Evolutionary conservation across 768 basidiomycete species (phyloP).

Genomic region (Ramaria rubella): DNA sequence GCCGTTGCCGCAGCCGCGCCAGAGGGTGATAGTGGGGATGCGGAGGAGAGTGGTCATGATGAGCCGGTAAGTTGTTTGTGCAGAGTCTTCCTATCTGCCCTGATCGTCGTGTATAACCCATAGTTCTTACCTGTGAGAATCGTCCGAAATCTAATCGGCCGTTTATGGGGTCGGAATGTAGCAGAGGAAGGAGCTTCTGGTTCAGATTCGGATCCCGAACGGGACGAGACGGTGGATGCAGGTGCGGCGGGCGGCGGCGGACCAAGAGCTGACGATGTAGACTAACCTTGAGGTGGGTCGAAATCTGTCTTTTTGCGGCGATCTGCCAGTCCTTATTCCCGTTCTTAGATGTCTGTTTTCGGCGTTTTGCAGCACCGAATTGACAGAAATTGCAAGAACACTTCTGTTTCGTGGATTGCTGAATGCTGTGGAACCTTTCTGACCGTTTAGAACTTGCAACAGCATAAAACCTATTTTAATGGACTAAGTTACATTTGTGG

Average conservation of each 20-base stretch:
- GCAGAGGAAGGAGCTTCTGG: neutral
- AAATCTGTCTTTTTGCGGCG: no score
- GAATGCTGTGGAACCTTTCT: no score
- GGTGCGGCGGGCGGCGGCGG: neutral
- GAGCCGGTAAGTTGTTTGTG: slow-evolving; percentile 38
- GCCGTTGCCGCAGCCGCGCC: no score
- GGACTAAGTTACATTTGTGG: no score
- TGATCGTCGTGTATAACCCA: neutral
- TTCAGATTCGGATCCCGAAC: slow-evolving; percentile 4
- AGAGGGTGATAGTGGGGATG: slow-evolving; percentile 32
- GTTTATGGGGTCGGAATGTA: slow-evolving; percentile 47
- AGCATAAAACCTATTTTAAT: no score
- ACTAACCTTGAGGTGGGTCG: neutral
- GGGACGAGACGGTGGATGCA: neutral
- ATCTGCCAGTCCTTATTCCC: no score
- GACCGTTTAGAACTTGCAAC: no score
- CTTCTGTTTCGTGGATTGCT: no score
- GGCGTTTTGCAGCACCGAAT: no score
- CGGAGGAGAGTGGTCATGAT: slow-evolving; percentile 33
- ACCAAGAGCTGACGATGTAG: neutral
- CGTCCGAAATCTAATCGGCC: slow-evolving; percentile 49
- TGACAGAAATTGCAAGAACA: no score
- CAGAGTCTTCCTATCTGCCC: neutral
- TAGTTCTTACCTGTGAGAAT: slow-evolving; percentile 57
- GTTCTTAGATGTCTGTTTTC: no score